Evolutionary conservation across 768 basidiomycete species (phyloP), one percentile per base, ranked within the genome.

Genomic region (Rhodotorula sphaerocarpa): DNA sequence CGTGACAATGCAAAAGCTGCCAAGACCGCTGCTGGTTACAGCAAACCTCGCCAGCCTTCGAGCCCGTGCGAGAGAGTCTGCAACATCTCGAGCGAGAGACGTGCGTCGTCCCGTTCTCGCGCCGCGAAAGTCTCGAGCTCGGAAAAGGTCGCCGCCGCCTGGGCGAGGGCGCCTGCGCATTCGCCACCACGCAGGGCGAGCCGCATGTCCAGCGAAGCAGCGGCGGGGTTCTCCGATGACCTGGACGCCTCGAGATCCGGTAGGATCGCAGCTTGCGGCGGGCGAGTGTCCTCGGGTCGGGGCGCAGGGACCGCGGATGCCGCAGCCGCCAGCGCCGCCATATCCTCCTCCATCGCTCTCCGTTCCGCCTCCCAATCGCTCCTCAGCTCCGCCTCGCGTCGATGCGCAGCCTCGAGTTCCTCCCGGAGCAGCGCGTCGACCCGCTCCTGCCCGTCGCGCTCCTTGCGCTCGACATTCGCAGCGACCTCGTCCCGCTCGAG

Each of bases 331-430:
- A 58, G 48, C 10, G 30, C 41, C 6, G 57, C 57, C 39, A 58
- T 36, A 15, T 58, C 57, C 7, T 30, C 28, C 34, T 58, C 57
- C 47, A 58, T 50, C 21, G 39, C 57, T 10, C 27, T 10, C 27
- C 57, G 47, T 30, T 57, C 47, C 2, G 10, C 34, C 28, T 23
- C 39, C 31, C 27, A 33, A 25, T 42, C 47, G 2, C 5, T 7
- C 28, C 31, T 15, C 36, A 34, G 11, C 39, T 31, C 41, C 6
- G 21, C 47, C 20, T 41, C 34, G 2, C 47, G 15, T 39, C 5
- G 2, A 0, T 27, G 20, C 11, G 39, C 28, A 1, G 34, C 46
- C 7, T 47, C 56, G 34, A 57, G 56, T 28, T 39, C 56, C 7
- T 23, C 9, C 21, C 14, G 11, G 25, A 57, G 28, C 23, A 15